Evolutionary conservation across 176 grass and related monocot genomes (phyloP).

Genomic region (Panicum miliaceum): DNA sequence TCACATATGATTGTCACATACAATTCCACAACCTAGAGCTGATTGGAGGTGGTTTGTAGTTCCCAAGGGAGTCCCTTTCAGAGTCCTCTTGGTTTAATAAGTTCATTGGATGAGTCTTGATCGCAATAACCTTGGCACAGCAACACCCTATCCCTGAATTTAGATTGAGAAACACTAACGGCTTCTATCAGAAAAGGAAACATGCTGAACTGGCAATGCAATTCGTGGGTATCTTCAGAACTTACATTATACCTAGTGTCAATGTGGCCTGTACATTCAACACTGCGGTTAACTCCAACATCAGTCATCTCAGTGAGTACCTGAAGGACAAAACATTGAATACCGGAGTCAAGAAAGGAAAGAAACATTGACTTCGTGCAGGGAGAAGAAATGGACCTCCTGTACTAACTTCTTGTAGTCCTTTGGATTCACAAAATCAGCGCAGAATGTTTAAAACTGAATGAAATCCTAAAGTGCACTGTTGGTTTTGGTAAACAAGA

Average conservation of each 20-base stretch:
- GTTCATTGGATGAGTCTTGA: conserved; percentile 59
- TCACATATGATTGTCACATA: conserved; percentile 50
- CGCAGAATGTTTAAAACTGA: conserved; percentile 42
- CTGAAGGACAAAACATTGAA: conserved; percentile 27
- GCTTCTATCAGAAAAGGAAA: neutral
- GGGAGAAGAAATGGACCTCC: conserved; percentile 35
- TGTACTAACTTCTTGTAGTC: conserved; percentile 44
- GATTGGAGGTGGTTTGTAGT: conserved; percentile 53
- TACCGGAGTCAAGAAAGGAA: neutral
- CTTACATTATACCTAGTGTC: conserved; percentile 58
- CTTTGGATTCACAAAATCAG: conserved; percentile 47
- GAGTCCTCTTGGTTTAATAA: conserved; percentile 55
- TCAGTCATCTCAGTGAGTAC: conserved; percentile 54
- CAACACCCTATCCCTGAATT: conserved; percentile 51
- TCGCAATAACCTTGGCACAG: conserved; percentile 49
- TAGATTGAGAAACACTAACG: neutral
- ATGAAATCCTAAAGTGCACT: neutral
- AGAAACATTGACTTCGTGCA: conserved; percentile 2
- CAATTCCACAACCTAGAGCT: neutral
- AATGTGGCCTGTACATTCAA: conserved; percentile 51
- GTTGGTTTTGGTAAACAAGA: conserved; percentile 5
- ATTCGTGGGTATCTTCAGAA: neutral
- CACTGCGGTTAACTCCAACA: conserved; percentile 40
- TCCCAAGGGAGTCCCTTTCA: conserved; percentile 62
- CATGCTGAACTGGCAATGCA: neutral